Percentiles rank a stretch among this genome's conserved stretches.
Conservation (phyloP, 2,329 filamentous ascomycete genomes). For the Colletotrichum simmondsii region DNA sequence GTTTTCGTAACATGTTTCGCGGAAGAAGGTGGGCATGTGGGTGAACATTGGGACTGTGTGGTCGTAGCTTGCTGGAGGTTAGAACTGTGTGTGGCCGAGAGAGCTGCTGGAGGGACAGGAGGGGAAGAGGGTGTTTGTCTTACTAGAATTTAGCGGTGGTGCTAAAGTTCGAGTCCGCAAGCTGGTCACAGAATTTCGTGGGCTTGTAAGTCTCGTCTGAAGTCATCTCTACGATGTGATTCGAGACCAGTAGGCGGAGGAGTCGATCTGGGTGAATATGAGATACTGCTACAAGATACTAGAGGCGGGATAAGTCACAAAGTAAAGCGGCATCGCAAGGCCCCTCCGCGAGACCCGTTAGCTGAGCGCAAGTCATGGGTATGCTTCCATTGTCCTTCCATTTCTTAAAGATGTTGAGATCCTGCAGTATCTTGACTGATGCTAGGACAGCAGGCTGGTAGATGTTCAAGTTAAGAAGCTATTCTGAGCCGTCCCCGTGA, state of each 20-base stretch:
- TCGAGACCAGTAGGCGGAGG: constrained; percentile 3
- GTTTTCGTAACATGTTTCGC: not conserved
- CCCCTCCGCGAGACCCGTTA: not conserved
- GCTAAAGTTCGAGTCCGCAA: not conserved
- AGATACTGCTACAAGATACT: not conserved
- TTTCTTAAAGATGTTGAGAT: not conserved
- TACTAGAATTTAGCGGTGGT: not conserved
- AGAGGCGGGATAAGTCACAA: not conserved
- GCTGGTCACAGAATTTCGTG: not conserved
- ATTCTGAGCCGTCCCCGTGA: too few species aligned
- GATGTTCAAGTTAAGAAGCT: not conserved
- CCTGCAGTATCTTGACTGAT: not conserved
- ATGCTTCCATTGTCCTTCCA: not conserved
- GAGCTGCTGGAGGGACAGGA: too few species aligned
- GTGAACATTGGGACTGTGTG: not conserved
- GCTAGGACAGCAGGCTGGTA: not conserved
- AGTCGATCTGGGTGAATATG: not conserved
- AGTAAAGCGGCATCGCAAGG: not conserved
- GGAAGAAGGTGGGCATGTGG: constrained; percentile 8
- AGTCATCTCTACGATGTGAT: not conserved
- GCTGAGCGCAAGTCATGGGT: not conserved
- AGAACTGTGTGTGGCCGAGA: too few species aligned
- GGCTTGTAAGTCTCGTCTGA: not conserved
- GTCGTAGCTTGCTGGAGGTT: not conserved
- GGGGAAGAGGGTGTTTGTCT: not conserved